Evolutionary conservation across 805 yeast species (phyloP).

Genomic region (Wickerhamomyces bisporus): DNA sequence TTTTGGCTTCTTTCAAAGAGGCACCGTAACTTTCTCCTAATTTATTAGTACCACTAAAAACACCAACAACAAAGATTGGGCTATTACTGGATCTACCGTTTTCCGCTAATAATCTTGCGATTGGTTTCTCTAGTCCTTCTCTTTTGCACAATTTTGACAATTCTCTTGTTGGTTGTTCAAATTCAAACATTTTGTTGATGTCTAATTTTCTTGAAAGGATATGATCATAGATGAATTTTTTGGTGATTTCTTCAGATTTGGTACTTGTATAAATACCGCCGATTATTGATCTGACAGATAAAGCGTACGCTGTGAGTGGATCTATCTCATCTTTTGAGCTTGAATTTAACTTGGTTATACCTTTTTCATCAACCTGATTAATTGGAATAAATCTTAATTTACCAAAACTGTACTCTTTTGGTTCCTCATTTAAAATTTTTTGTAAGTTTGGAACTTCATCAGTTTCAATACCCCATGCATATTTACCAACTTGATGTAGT

Average conservation of each 20-base stretch:
- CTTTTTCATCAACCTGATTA: constrained; percentile 36
- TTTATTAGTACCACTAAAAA: constrained; percentile 74
- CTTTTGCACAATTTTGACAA: constrained; percentile 71
- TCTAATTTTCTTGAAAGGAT: constrained; percentile 81
- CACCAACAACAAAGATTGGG: constrained; percentile 89
- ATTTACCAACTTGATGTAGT: constrained; percentile 58
- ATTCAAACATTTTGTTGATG: constrained; percentile 66
- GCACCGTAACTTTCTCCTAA: constrained; percentile 95
- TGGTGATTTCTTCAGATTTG: constrained; percentile 52
- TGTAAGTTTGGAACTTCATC: constrained; percentile 62
- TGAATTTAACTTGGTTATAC: constrained; percentile 44
- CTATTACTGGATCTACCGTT: constrained; percentile 83
- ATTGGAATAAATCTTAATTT: constrained; percentile 47
- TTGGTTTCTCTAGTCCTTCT: constrained; percentile 68
- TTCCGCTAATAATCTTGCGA: constrained; percentile 82
- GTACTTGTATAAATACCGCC: constrained; percentile 77
- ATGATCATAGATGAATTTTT: constrained; percentile 65
- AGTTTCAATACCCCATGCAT: constrained; percentile 81
- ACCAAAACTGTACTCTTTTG: constrained; percentile 64
- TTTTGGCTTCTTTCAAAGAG: constrained; percentile 84
- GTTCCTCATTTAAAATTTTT: constrained; percentile 63
- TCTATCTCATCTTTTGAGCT: constrained; percentile 22
- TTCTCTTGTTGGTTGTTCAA: constrained; percentile 83
- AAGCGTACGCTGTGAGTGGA: constrained; percentile 39
- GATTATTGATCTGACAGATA: constrained; percentile 74